Evolutionary conservation across 2,329 filamentous ascomycete species (phyloP).

Genomic region (Ascochyta pisi): DNA sequence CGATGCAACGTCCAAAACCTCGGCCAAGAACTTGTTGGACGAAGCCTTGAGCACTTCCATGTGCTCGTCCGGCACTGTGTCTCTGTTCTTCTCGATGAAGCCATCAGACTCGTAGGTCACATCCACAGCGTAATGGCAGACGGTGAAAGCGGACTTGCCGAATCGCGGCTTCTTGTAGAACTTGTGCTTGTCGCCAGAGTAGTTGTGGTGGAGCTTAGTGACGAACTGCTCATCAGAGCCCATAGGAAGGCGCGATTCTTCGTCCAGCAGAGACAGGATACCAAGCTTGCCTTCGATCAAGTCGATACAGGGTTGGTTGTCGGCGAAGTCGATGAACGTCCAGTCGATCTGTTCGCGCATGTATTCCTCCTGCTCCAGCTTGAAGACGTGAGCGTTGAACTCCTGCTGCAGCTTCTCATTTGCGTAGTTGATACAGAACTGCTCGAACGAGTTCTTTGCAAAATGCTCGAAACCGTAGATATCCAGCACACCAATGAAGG

Average conservation of each 20-base stretch:
- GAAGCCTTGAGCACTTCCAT: conserved; percentile 89
- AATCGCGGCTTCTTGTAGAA: conserved; percentile 99
- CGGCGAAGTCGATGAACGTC: conserved; percentile 99
- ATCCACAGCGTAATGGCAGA: conserved; percentile 97
- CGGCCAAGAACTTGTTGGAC: conserved; percentile 81
- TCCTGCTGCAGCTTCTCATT: conserved; percentile 99
- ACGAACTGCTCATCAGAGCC: conserved; percentile 97
- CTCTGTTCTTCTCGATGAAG: conserved; percentile 99
- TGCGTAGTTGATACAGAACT: conserved; percentile 99
- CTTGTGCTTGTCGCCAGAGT: conserved; percentile 85
- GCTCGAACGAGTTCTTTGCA: conserved; percentile 98
- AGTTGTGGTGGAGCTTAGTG: conserved; percentile 94
- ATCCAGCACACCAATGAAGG: conserved; percentile 98
- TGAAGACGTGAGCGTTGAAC: conserved; percentile 99
- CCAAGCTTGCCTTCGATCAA: conserved; percentile 97
- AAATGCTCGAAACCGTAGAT: conserved; percentile 99
- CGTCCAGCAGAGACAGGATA: conserved; percentile 88
- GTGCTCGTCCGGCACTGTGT: conserved; percentile 97
- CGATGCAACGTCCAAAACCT: conserved; percentile 84
- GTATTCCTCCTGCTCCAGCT: conserved; percentile 98
- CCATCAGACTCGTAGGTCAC: conserved; percentile 99
- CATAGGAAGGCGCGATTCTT: conserved; percentile 96
- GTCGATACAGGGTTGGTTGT: conserved; percentile 99
- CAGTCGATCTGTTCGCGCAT: conserved; percentile 95
- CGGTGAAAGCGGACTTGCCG: conserved; percentile 95